phyloP scores from a whole-genome alignment of 176 grass and related monocot species.

The sorghum (Sorghum bicolor) region DNA sequence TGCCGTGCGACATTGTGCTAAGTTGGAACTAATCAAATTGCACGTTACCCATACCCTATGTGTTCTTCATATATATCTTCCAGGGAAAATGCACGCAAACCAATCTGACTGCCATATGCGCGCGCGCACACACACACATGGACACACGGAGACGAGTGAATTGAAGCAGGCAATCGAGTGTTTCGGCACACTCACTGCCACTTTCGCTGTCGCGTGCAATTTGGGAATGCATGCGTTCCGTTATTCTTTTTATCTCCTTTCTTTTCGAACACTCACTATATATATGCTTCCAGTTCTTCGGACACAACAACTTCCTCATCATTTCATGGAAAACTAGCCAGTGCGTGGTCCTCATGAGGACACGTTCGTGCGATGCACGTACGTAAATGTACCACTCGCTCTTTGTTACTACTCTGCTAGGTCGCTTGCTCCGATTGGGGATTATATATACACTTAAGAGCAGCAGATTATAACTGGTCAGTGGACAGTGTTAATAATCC shows the following conservation, averaged over 20 bases:
- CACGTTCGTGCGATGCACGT: background rate
- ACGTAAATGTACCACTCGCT: background rate
- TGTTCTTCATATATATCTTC: background rate
- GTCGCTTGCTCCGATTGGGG: background rate
- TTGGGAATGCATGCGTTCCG: constrained; percentile 30
- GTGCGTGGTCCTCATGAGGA: background rate
- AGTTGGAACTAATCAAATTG: background rate
- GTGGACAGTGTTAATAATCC: background rate
- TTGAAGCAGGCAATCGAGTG: constrained; percentile 20
- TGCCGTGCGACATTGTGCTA: background rate
- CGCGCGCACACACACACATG: too few relatives aligned
- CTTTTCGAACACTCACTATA: background rate
- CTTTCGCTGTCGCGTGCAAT: constrained; percentile 27
- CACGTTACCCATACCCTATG: background rate
- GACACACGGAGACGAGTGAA: background rate
- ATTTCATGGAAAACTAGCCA: constrained; percentile 18
- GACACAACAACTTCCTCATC: background rate
- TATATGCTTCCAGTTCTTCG: background rate
- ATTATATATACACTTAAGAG: background rate
- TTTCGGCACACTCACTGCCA: constrained; percentile 1
- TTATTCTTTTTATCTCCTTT: background rate
- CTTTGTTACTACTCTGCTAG: background rate
- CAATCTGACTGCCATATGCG: background rate
- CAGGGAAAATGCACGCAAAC: background rate
- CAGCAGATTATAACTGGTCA: background rate